Conservation (phyloP, 2,329 filamentous ascomycete species). For the Annulohypoxylon truncatum region DNA sequence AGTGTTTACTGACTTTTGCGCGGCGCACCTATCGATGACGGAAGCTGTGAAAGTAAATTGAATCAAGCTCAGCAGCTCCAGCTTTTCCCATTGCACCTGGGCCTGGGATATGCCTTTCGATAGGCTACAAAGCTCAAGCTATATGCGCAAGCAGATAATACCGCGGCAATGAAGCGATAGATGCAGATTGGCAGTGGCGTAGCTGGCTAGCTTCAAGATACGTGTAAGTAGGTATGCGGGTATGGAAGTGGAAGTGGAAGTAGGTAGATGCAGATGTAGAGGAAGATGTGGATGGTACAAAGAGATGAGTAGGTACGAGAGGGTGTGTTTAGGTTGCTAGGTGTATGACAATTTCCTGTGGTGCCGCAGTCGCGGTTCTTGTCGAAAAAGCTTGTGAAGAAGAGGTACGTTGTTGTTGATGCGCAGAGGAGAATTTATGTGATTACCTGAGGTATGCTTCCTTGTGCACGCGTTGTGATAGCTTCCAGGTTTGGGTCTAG, state of each 20-base stretch:
- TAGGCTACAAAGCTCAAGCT: neutral
- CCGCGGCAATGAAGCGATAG: neutral
- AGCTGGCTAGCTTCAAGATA: neutral
- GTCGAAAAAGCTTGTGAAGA: conserved; percentile 9
- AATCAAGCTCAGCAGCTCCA: conserved; percentile 35
- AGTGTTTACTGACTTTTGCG: conserved; percentile 21
- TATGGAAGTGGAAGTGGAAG: too few species aligned
- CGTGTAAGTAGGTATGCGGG: neutral
- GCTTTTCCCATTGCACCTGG: conserved; percentile 38
- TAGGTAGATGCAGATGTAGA: too few species aligned
- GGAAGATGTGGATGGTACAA: neutral
- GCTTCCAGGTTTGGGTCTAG: conserved; percentile 30
- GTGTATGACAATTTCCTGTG: conserved; percentile 1
- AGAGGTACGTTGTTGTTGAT: conserved; percentile 13
- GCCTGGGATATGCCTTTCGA: conserved; percentile 1
- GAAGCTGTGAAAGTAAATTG: conserved; percentile 27
- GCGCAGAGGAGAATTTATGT: conserved; percentile 18
- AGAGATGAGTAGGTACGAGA: neutral
- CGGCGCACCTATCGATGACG: conserved; percentile 35
- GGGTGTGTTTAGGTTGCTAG: neutral
- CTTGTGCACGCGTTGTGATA: conserved; percentile 26
- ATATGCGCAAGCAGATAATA: conserved; percentile 3
- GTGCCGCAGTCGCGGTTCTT: neutral
- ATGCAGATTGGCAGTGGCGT: neutral
- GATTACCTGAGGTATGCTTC: conserved; percentile 10